Base-by-base conservation (phyloP, 169 alveolate genomes). In the Neospora caninum region DNA sequence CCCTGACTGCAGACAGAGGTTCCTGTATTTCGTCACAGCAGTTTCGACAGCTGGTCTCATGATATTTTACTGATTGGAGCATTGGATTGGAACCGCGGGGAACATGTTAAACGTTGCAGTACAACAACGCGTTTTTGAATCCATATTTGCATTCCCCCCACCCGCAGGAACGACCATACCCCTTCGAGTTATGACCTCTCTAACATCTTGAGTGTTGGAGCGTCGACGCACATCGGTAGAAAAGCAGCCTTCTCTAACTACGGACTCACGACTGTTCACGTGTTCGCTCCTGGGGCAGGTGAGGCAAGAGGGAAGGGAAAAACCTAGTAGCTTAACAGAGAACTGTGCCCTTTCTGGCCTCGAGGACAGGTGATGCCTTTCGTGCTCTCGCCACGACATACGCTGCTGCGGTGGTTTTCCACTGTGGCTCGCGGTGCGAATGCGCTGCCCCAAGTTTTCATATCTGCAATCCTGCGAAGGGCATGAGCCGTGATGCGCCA, bases 271-370 rank as follows among this genome's bases (percentile, higher is more conserved):
- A 94, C 94, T 4, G 96, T 94, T 25, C 94, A 94, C 67, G 45
- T 94, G 22, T 86, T 94, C 53, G 96, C 96, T 36, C 96, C 96
- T 6, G 96, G 96, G 25, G 87, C 94, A 43, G 88, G 95, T 93
- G 43, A 89, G 93, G 25, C 93, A 16, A 89, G 22, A 27, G 18
- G 45, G 87, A 78, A 0, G 20, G 20, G 13, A 41, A 1, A 78
- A 39, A 78, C 20, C 13, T 1, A 41, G 27, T 38, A 78, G 87
- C 13, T 16, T 78, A 22, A 78, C 16, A 73, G 92, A 34, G 42
- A 31, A 34, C 0, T 34, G 10, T n/a, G 45, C 82, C 42, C 84
- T 80, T 54, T 42, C 25, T 83, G 34, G 43, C 70, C 27, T 0
- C 58, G 58, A 13, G 9, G 0, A 49, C 18, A 22, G 58, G 9